A percentile compares a stretch with the other conserved stretches of the same genome.
Conservation (phyloP, 208 protist species). For the Tritrichomonas foetus region DNA sequence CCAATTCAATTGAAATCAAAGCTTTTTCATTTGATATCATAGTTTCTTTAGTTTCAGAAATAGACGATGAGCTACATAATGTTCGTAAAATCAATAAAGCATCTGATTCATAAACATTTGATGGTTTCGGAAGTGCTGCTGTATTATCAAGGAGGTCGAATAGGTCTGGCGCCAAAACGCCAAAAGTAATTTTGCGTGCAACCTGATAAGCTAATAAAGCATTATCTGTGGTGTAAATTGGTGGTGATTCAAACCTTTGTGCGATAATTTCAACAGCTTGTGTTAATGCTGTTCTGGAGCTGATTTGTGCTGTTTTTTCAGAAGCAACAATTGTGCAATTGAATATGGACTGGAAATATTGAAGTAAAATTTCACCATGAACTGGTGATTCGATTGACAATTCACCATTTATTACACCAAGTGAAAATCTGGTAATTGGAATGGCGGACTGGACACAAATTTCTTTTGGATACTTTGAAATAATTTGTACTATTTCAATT, state of each 20-base stretch:
- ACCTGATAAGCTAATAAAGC: neutral
- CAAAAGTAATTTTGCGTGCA: neutral
- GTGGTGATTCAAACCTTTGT: neutral
- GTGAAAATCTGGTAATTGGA: neutral
- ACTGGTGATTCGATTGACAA: neutral
- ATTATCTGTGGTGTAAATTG: neutral
- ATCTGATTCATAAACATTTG: neutral
- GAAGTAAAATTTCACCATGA: neutral
- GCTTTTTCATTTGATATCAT: neutral
- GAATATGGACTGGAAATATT: neutral
- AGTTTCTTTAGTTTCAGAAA: neutral
- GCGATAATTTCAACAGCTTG: neutral
- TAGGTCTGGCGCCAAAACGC: neutral
- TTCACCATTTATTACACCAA: neutral
- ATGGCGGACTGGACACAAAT: neutral
- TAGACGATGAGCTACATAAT: neutral
- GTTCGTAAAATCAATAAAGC: neutral
- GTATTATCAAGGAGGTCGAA: neutral
- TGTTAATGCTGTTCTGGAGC: neutral
- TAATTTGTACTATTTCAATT: neutral
- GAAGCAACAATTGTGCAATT: neutral
- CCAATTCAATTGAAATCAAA: neutral
- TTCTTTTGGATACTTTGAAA: neutral
- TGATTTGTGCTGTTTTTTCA: neutral
- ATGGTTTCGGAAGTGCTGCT: neutral